A percentile compares a stretch with the other conserved stretches of the same genome.
phyloP scores from a whole-genome alignment of 2,329 filamentous ascomycete genomes.

The Claviceps digitariae region DNA sequence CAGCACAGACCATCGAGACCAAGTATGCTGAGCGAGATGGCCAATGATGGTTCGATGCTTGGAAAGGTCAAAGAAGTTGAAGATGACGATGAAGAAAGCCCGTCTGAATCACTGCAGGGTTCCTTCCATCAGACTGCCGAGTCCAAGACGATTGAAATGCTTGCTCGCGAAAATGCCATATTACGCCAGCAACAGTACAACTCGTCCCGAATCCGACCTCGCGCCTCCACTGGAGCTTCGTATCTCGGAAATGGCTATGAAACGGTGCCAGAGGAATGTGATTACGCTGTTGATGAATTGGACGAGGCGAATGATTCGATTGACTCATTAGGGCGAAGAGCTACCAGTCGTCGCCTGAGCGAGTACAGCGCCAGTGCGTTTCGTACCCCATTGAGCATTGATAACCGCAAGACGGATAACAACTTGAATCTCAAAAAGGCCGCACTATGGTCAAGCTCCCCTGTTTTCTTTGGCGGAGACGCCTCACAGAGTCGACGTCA shows the following conservation, averaged over 20 bases:
- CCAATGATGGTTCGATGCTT: slow-evolving; percentile 46
- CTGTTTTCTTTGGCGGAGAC: slow-evolving; percentile 52
- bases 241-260: slow-evolving; percentile 45
- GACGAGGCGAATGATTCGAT: slow-evolving; percentile 45
- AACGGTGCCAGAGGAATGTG: slow-evolving; percentile 50
- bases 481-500: slow-evolving; percentile 64
- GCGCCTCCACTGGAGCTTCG: slow-evolving; percentile 41
- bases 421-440: slow-evolving; percentile 46
- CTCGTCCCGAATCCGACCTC: slow-evolving; percentile 38
- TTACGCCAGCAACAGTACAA: slow-evolving; percentile 37
- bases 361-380: slow-evolving; percentile 36
- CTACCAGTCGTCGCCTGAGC: slow-evolving; percentile 40
- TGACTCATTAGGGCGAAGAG: slow-evolving; percentile 33
- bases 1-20: slow-evolving; percentile 72
- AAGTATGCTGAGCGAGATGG: slow-evolving; percentile 63
- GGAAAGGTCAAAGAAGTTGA: slow-evolving; percentile 59
- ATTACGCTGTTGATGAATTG: slow-evolving; percentile 60
- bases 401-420: slow-evolving; percentile 50
- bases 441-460: slow-evolving; percentile 56
- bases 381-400: slow-evolving; percentile 36
- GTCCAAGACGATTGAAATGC: slow-evolving; percentile 48
- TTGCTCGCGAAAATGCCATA: slow-evolving; percentile 49
- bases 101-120: slow-evolving; percentile 34
- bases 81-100: slow-evolving; percentile 49
- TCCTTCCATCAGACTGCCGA: slow-evolving; percentile 41